phyloP scores from a whole-genome alignment of 2,329 filamentous ascomycete genomes.

The Trichophyton benhamiae region DNA sequence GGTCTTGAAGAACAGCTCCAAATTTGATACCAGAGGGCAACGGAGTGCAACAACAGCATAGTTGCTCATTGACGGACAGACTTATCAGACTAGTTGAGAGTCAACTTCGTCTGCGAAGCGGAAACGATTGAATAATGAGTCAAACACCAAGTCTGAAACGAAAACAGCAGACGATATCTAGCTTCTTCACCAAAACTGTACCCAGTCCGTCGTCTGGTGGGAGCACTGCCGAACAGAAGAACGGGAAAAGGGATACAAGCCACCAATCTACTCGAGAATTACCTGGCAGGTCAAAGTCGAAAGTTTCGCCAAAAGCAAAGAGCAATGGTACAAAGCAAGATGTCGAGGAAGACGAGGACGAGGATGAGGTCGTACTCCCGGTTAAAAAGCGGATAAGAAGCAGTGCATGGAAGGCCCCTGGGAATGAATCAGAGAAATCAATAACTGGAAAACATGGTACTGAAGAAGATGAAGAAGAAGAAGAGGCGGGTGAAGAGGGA shows the following conservation, averaged over 20 bases:
- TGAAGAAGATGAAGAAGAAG: constrained; percentile 6
- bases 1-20: neutral
- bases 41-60: neutral
- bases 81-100: neutral
- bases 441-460: constrained; percentile 6
- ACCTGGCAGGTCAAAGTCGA: neutral
- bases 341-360: constrained; percentile 22
- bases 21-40: neutral
- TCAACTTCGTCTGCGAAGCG: neutral
- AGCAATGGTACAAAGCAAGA: constrained; percentile 16
- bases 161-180: constrained; percentile 64
- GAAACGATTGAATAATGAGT: constrained; percentile 7
- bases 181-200: constrained; percentile 60
- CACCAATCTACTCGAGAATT: neutral
- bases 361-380: constrained; percentile 29
- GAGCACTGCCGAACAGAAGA: neutral
- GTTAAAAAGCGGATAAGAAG: constrained; percentile 31
- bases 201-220: constrained; percentile 15
- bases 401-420: constrained; percentile 14
- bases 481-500: constrained; percentile 7
- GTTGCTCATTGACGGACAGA: neutral
- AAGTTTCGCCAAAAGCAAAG: neutral
- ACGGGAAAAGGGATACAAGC: neutral
- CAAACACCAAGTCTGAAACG: constrained; percentile 21
- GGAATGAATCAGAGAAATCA: constrained; percentile 6